Percentiles rank a stretch among this genome's conserved stretches.
phyloP scores from a whole-genome alignment of 176 grass and related monocot species.

The Musa acuminata region DNA sequence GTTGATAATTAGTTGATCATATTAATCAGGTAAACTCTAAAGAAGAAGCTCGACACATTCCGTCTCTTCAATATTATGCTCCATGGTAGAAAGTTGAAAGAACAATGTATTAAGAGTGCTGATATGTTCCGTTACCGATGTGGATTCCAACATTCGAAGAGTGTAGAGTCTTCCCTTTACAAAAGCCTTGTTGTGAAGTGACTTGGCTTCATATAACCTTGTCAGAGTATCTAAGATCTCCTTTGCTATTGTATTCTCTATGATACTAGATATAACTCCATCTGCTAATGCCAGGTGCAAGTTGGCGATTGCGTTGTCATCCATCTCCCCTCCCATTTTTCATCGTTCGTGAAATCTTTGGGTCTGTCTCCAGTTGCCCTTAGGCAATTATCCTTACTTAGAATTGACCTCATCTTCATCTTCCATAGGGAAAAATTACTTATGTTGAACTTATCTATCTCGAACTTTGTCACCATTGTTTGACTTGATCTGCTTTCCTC shows the following conservation, averaged over 20 bases:
- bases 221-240: not conserved
- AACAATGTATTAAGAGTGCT: not conserved
- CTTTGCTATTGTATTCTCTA: not conserved
- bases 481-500: too few species aligned
- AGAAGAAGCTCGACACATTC: not conserved
- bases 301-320: not conserved
- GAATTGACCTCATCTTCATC: too few species aligned
- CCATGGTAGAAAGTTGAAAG: not conserved
- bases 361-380: too few species aligned
- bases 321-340: not conserved
- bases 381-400: too few species aligned
- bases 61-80: not conserved
- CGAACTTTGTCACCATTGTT: too few species aligned
- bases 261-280: not conserved
- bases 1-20: not conserved
- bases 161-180: not conserved
- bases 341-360: too few species aligned
- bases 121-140: not conserved
- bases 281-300: not conserved
- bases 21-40: not conserved
- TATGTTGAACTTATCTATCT: too few species aligned
- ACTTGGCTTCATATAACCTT: not conserved
- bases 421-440: too few species aligned
- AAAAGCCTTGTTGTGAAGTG: not conserved
- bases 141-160: not conserved